A percentile compares a stretch with the other conserved stretches of the same genome.
Evolutionary conservation across 2,329 filamentous ascomycete species (phyloP).

Genomic region (Fusarium poae): DNA sequence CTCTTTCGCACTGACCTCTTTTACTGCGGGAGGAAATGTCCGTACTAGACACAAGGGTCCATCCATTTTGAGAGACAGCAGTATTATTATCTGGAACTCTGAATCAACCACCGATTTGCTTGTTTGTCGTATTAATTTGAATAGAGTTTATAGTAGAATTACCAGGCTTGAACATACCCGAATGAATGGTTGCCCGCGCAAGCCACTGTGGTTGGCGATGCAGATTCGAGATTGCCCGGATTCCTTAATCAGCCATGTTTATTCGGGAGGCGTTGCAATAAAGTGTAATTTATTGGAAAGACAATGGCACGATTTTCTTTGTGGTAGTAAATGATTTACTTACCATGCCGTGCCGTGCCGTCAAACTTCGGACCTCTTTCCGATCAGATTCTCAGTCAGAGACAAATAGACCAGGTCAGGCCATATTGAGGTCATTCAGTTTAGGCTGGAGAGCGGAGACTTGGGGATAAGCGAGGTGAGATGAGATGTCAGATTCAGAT

Average conservation of each 20-base stretch:
- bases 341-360: conserved; percentile 11
- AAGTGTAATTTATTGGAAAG: neutral
- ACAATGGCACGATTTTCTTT: neutral
- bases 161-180: neutral
- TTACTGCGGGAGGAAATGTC: neutral
- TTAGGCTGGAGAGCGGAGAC: neutral
- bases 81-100: too few relatives aligned
- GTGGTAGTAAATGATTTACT: neutral
- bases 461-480: neutral
- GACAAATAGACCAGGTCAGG: neutral
- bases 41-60: neutral
- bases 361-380: neutral
- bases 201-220: conserved; percentile 6
- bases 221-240: neutral
- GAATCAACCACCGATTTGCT: neutral
- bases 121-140: conserved; percentile 3
- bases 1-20: neutral
- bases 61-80: neutral
- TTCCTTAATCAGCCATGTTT: neutral
- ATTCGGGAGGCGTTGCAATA: neutral
- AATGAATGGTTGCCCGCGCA: neutral
- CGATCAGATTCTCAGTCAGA: too few relatives aligned
- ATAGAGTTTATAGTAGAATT: conserved; percentile 10
- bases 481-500: conserved; percentile 6
- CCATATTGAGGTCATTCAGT: neutral